Percentiles rank a stretch among this genome's conserved stretches.
phyloP scores from a whole-genome alignment of 345 rosid genomes.

The Eucalyptus cloeziana region DNA sequence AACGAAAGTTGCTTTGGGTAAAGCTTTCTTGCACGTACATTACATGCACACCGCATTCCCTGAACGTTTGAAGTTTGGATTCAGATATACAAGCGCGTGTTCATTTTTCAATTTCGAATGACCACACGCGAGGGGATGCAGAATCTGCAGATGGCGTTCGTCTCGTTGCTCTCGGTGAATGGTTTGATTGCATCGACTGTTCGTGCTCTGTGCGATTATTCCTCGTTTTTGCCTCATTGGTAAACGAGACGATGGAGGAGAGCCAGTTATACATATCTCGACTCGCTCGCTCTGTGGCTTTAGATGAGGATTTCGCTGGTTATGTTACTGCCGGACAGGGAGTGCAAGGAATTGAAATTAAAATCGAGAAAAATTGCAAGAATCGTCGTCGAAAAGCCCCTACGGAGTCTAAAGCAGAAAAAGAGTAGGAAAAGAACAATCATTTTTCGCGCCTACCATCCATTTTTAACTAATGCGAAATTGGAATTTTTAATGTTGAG shows the following conservation, averaged over 20 bases:
- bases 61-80: not conserved
- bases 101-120: not conserved
- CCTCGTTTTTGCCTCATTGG: too few species aligned
- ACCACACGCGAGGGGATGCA: not conserved
- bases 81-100: not conserved
- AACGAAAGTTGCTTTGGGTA: not conserved
- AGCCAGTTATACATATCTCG: too few species aligned
- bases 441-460: not conserved
- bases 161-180: too few species aligned
- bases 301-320: too few species aligned
- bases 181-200: too few species aligned
- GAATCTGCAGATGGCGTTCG: too few species aligned
- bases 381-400: not conserved
- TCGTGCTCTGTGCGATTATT: too few species aligned
- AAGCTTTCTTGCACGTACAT: not conserved
- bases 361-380: not conserved
- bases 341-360: too few species aligned
- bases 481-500: not conserved
- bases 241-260: too few species aligned
- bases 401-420: not conserved
- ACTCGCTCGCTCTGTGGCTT: too few species aligned
- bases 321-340: too few species aligned
- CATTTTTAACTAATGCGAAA: not conserved
- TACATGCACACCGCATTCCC: not conserved
- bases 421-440: not conserved